Base-by-base conservation (phyloP, 768 basidiomycete genomes). In the Leccinum variicolor region DNA sequence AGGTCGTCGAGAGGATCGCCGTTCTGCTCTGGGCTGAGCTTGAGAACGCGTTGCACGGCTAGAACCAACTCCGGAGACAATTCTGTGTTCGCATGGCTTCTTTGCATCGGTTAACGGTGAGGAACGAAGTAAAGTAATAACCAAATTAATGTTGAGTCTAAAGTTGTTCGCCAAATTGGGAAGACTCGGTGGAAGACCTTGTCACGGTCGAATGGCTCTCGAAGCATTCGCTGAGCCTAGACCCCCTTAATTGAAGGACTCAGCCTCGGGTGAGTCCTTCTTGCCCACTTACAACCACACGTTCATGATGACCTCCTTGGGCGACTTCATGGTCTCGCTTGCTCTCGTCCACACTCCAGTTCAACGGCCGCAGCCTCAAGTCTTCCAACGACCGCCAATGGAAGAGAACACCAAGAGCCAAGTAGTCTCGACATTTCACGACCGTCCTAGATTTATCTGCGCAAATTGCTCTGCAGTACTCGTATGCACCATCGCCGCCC, bases 371-470 rank as follows among this genome's bases (percentile, higher is more conserved):
- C 45, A 23, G 19, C n/a, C 46, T 48, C 31, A 34, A 55, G n/a
- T 17, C 50, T 21, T 56, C 6, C 45, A 7, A 31, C 57, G 31
- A 13, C 17, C 47, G 2, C 50, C 45, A 23, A 71, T 69, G 68
- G 31, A 51, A 45, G 66, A 79, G 26, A 80, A 82, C 58, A 83
- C 81, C 6, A 79, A 75, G 64, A 69, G 73, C n/a, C 81, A 84
- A 52, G 87, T 87, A 2, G 66, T 83, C n/a, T 79, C 82, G 45
- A 77, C 78, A 1, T 92, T 85, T 66, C 74, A 81, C 6, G 82
- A 80, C n/a, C 85, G 81, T 48, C 86, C 90, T n/a, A 79, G 73
- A 15, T 91, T 81, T 68, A 83, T 81, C 3, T 92, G 90, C 64
- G 73, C 81, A 17, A 81, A 81, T 52, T 92, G 90, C 65, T 79